phyloP scores from a whole-genome alignment of 768 basidiomycete species.

The Tricholoma flavovirens region DNA sequence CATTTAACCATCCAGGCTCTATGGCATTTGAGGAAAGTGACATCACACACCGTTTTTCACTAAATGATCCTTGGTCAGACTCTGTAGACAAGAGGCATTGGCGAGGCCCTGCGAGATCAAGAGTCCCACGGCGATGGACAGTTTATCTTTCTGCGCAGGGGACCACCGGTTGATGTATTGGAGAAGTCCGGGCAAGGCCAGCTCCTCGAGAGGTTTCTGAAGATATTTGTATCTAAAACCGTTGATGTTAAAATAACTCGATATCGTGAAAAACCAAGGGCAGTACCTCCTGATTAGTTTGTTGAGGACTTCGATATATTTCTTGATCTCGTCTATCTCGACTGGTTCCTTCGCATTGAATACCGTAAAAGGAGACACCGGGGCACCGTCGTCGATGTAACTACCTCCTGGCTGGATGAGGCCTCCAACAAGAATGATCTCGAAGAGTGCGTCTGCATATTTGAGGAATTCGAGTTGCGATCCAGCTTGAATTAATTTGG shows the following conservation, averaged over 20 bases:
- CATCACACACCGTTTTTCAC: slow-evolving; percentile 79
- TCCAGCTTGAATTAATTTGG: slow-evolving; percentile 88
- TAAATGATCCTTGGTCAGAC: slow-evolving; percentile 88
- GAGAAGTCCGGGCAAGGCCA: slow-evolving; percentile 73
- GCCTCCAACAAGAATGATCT: slow-evolving; percentile 92
- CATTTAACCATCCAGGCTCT: background rate
- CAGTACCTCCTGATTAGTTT: slow-evolving; percentile 89
- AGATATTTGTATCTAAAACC: slow-evolving; percentile 91
- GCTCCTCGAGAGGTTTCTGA: slow-evolving; percentile 91
- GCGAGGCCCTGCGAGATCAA: slow-evolving; percentile 82
- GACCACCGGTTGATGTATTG: slow-evolving; percentile 90
- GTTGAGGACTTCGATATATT: slow-evolving; percentile 90
- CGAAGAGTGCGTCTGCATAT: slow-evolving; percentile 95
- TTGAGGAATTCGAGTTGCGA: slow-evolving; percentile 92
- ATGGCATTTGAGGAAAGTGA: background rate
- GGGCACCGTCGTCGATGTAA: slow-evolving; percentile 83
- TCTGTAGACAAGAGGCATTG: slow-evolving; percentile 69
- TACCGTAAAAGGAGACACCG: slow-evolving; percentile 83
- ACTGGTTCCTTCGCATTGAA: slow-evolving; percentile 76
- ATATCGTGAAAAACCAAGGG: background rate
- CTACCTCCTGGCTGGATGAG: slow-evolving; percentile 94
- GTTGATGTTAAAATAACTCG: slow-evolving; percentile 9
- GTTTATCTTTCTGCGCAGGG: slow-evolving; percentile 69
- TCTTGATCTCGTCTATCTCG: slow-evolving; percentile 83
- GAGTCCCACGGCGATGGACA: slow-evolving; percentile 76